A percentile compares a stretch with the other conserved stretches of the same genome.
These are phyloP conservation scores for Pythium brachiatum DNA, from an alignment of 352 stramenopile species.

Conservation along the genomic window DNA sequence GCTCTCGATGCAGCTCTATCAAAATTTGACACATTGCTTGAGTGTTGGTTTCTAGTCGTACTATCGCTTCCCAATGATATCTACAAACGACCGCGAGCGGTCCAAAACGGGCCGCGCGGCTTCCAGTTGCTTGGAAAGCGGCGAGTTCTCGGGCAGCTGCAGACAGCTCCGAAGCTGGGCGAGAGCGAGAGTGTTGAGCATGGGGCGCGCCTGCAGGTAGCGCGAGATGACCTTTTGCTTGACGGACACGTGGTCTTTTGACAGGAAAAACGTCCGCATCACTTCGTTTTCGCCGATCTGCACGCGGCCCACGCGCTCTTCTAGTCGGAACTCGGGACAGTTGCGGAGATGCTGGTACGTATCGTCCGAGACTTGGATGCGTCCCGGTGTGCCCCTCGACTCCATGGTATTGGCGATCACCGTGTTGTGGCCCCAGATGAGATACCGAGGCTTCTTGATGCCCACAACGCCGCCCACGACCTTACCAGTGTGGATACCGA, in stretches of 20 bases:
- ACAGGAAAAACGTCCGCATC: constrained; percentile 52
- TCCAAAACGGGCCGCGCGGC: constrained; percentile 23
- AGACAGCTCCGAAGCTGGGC: constrained; percentile 54
- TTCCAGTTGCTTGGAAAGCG: constrained; percentile 47
- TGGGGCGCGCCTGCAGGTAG: constrained; percentile 41
- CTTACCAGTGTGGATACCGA: constrained; percentile 82
- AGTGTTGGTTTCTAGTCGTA: neutral
- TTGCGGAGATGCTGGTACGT: constrained; percentile 50
- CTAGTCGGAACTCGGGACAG: constrained; percentile 52
- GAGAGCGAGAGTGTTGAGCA: constrained; percentile 39
- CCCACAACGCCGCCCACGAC: constrained; percentile 81
- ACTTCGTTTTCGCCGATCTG: constrained; percentile 57
- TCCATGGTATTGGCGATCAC: constrained; percentile 84
- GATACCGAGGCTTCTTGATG: constrained; percentile 82
- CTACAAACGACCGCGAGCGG: constrained; percentile 40
- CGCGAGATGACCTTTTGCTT: constrained; percentile 48
- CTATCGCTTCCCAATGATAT: constrained; percentile 39
- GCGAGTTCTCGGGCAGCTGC: constrained; percentile 48
- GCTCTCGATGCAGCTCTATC: neutral
- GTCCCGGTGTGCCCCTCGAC: constrained; percentile 47
- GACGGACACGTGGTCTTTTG: constrained; percentile 39
- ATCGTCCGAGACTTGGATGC: constrained; percentile 63
- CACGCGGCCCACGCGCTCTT: constrained; percentile 42
- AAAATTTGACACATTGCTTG: neutral
- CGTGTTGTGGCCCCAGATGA: constrained; percentile 81